Conservation (phyloP, 805 yeast genomes). For the Lachancea waltii region DNA sequence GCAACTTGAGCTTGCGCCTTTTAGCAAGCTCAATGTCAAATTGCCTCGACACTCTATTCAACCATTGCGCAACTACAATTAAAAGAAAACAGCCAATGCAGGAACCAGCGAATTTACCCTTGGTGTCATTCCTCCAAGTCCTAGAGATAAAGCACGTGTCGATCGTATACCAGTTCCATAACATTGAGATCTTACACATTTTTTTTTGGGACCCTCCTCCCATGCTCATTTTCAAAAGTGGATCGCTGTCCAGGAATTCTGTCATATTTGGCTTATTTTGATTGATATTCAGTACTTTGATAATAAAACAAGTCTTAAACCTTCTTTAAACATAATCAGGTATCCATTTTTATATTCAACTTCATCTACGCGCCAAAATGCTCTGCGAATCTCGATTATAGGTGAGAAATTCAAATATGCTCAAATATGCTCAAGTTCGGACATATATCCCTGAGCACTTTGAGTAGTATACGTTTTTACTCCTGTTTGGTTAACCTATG, state of each 20-base stretch:
- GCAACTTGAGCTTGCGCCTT: conserved; percentile 17
- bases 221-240: conserved; percentile 9
- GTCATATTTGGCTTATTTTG: neutral
- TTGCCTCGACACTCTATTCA: conserved; percentile 49
- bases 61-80: conserved; percentile 51
- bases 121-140: conserved; percentile 55
- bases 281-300: no score
- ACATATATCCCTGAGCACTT: no score
- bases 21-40: conserved; percentile 38
- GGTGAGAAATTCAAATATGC: no score
- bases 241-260: neutral
- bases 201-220: conserved; percentile 8
- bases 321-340: no score
- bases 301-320: no score
- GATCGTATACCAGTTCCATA: conserved; percentile 70
- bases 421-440: no score
- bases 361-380: no score
- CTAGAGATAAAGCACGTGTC: conserved; percentile 58
- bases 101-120: conserved; percentile 64
- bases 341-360: no score
- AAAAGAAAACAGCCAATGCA: conserved; percentile 62
- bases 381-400: no score
- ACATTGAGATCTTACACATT: conserved; percentile 37
- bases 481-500: no score
- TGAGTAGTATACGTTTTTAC: no score